Evolutionary conservation across 164 flowering plant species (phyloP), one percentile per base, ranked within the genome.

Genomic region (Umbellularia californica): DNA sequence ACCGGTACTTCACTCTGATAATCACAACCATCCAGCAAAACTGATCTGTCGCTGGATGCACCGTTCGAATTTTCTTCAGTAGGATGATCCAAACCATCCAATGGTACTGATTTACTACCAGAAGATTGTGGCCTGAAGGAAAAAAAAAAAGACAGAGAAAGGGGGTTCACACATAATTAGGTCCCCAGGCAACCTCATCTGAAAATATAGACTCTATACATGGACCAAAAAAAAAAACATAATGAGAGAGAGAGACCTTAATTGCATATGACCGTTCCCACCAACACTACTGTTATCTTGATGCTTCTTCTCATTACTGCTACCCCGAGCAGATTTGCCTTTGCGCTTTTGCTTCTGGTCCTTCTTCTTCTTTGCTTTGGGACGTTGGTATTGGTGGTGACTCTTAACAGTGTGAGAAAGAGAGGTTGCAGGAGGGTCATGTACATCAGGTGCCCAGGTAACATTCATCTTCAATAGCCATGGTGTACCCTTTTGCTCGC

Each of bases 371-470:
- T 15, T 55, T 17, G 64, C 33, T 70, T 65, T 81, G 27, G 82
- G 68, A 65, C 74, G 80, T 70, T 80, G 83, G 74, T 74, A 79
- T 70, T 80, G 83, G 74, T 74, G 77, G 76, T 82, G 78, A 77
- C 80, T 77, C 70, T 71, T 87, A 50, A 83, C 86, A 0, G 85
- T 68, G 64, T 88, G 96, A 0, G 90, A 88, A 2, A 86, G 20
- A 2, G 87, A 72, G 25, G 89, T 88, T 1, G 88, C 84, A 65
- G 81, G 79, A 50, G 98, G 98, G 77, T 94, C 98, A 75, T 90
- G 86, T 63, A 94, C 98, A 78, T 92, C 98, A 17, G 91, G 85
- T 5, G 97, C 92, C 98, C 98, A 94, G 7, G 80, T 78, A 67
- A 94, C 95, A 3, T 75, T 74, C 71, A 90, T 77, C 71, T 84